Conservation (phyloP, 176 grass and related monocot genomes). For the Poa pratensis region DNA sequence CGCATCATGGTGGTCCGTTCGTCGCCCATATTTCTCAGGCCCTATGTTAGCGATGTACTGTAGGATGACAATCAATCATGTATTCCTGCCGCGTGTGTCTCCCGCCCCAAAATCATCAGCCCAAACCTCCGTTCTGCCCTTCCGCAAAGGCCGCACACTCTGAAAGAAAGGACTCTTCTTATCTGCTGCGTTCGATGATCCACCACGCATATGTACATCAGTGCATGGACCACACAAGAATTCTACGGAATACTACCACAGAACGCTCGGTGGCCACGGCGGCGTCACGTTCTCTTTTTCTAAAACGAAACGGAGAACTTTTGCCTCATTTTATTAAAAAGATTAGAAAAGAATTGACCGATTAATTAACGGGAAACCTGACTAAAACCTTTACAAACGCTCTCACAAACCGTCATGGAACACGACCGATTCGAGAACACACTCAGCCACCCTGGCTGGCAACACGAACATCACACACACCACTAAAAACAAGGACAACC, state of each 20-base stretch:
- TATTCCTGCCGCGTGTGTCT: background rate
- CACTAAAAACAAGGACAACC: no score
- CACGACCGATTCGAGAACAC: no score
- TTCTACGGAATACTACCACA: no score
- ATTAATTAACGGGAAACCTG: no score
- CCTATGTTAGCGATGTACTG: background rate
- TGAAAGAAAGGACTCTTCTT: background rate
- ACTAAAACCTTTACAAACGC: no score
- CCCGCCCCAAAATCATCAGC: constrained; percentile 33
- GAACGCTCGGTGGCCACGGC: background rate
- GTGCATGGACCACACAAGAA: background rate
- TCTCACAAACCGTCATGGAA: no score
- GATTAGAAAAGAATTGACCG: no score
- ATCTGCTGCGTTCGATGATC: background rate
- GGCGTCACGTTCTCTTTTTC: no score
- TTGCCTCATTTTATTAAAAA: no score
- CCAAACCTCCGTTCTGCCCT: background rate
- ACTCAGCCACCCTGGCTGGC: no score
- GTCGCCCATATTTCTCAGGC: background rate
- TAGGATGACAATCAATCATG: background rate
- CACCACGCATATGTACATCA: background rate
- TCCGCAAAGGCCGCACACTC: constrained; percentile 5
- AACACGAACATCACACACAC: no score
- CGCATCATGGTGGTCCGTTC: background rate
- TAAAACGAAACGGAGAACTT: no score